Base-by-base conservation (phyloP, 2,329 filamentous ascomycete genomes). In the Claviceps pusilla region DNA sequence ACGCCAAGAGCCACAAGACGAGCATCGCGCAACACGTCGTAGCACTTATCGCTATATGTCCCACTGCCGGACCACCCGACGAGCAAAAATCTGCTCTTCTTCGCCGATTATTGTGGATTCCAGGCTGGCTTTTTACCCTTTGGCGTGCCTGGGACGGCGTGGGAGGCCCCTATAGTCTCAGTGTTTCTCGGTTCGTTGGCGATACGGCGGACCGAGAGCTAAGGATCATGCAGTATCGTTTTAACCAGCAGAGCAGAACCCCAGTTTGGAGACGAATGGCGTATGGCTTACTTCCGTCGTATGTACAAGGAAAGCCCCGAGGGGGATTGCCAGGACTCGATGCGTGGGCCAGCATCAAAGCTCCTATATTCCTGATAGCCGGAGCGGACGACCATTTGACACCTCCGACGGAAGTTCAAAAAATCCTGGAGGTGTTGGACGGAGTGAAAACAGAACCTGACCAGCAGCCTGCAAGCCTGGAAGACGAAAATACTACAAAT, bases 261-360 rank as follows among this genome's bases (percentile, higher is more conserved):
- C 76, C 84, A 0, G 87, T 93, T 0, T 95, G 87, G 78, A 80
- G 86, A 59, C 81, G 89, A 43, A 89, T 95, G 82, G 83, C 84
- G 0, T 82, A 76, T 66, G 88, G 89, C 0, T 75, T 76, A 51
- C 73, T 93, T 29, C 84, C 87, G 0, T 69, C 66, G 0, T 84
- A 83, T 55, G 66, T 74, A 3, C 64, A 73, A 7, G 79, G 76
- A 1, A 66, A 73, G 31, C 68, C 79, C 0, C 64, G 66, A 9
- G 81, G 83, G 3, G 87, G 87, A 0, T 67, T 94, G 9, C 84
- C 89, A 2, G 83, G 85, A 0, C 68, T 77, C 57, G 76, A 83
- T 6, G 71, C 82, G 1, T 97, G 93, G 93, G 73, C 76, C 29
- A 80, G 79, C 7, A 72, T 96, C 14, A 68, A 81, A 19, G 73